Base-by-base conservation (phyloP, 192 early-diverging fungal genomes). In the Coemansia sp. region DNA sequence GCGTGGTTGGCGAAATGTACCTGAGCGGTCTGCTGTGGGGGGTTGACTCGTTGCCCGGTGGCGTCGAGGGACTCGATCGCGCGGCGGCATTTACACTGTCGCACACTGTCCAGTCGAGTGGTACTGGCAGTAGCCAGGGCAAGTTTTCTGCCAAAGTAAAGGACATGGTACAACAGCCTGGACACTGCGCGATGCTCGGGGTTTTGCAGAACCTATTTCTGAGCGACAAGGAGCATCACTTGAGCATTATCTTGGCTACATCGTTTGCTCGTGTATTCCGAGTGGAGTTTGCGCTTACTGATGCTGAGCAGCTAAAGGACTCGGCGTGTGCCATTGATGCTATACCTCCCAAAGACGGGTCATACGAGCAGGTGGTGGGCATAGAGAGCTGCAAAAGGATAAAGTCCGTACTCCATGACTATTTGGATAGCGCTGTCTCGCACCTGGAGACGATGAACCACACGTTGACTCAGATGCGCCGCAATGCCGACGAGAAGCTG, bases 1-100 rank as follows among this genome's bases (percentile, higher is more conserved):
- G 94, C 7, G 74, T 96, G 9, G 72, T 92, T 4, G 81, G 85
- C 7, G 96, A 99, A 50, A 86, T 98, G 42, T 94, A 93, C 84
- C 72, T 95, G 15, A 88, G 87, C 7, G 93, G 92, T 1, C 84
- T 98, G 15, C 71, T 92, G 32, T 85, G 76, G 73, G 79, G 79
- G 11, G 34, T 85, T 11, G 84, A 85, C 46, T 51, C 73, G 12
- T 45, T 75, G 38, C 55, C 81, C 0, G 69, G 45, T 4, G 76
- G 66, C 41, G 65, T 59, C 11, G 72, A 68, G 19, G 81, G 71
- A 5, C 53, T 83, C n/a, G 73, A 78, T 58, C 69, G 66, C 3
- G 51, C 67, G 5, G 53, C 70, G 22, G 81, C 76, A 34, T 78
- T 83, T 61, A 51, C 65, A 65, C 63, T 71, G 5, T 60, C 71